Evolutionary conservation across 1,284 basidiomycete genomes (phyloP).

Genomic region (Golubevia pallescens): DNA sequence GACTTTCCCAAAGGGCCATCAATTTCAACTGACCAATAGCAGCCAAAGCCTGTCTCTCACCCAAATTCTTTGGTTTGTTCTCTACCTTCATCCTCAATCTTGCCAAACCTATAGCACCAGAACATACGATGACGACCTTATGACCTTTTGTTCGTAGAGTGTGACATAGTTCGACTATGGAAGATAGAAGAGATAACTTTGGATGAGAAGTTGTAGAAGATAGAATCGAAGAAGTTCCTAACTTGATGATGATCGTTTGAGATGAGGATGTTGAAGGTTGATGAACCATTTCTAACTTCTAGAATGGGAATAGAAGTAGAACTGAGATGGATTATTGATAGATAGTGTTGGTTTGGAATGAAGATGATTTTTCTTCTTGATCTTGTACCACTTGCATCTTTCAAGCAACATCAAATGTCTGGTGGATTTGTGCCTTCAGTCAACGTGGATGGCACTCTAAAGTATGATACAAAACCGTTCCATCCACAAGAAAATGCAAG

Average conservation of each 20-base stretch:
- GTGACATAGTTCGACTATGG: conserved; percentile 89
- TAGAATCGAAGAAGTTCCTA: conserved; percentile 61
- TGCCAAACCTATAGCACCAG: conserved; percentile 94
- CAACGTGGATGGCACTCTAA: no score
- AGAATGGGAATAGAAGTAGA: no score
- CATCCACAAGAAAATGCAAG: no score
- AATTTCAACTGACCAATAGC: conserved; percentile 95
- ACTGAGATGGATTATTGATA: no score
- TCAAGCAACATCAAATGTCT: no score
- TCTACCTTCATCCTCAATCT: conserved; percentile 86
- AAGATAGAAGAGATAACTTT: conserved; percentile 84
- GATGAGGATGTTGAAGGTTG: neutral
- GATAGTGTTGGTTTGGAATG: no score
- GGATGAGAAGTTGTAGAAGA: conserved; percentile 67
- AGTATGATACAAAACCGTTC: no score
- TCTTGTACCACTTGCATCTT: no score
- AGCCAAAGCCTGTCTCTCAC: conserved; percentile 92
- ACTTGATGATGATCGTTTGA: conserved; percentile 58
- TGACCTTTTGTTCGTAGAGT: conserved; percentile 81
- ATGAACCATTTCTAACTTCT: no score
- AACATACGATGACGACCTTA: conserved; percentile 91
- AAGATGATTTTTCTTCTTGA: no score
- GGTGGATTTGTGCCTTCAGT: no score
- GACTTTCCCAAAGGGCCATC: conserved; percentile 94
- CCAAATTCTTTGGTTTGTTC: conserved; percentile 79